A percentile compares a stretch with the other conserved stretches of the same genome.
Evolutionary conservation across 2,329 filamentous ascomycete genomes (phyloP).

Genomic region (Ambrosiella xylebori): DNA sequence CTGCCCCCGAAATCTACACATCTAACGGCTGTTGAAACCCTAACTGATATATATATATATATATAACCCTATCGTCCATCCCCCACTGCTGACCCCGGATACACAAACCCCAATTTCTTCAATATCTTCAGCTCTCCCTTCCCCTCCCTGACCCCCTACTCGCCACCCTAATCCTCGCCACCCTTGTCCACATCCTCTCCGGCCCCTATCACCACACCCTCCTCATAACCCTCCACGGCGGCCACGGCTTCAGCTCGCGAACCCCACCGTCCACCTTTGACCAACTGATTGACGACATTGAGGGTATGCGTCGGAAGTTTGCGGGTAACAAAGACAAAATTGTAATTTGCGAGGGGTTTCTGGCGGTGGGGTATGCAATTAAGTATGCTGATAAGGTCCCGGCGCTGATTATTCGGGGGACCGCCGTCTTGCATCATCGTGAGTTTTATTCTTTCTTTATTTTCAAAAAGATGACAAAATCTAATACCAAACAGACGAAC

Average conservation of each 20-base stretch:
- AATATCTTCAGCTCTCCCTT: constrained; percentile 21
- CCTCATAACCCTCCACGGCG: constrained; percentile 23
- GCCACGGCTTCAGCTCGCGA: constrained; percentile 21
- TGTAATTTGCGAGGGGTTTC: constrained; percentile 23
- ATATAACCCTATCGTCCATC: neutral
- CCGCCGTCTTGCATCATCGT: constrained; percentile 22
- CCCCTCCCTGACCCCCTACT: constrained; percentile 21
- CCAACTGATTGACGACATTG: constrained; percentile 24
- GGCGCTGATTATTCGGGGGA: constrained; percentile 22
- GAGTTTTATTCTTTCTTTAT: neutral
- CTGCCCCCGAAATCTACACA: neutral
- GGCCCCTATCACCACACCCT: constrained; percentile 19
- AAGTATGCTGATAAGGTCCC: constrained; percentile 19
- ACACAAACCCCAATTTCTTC: constrained; percentile 25
- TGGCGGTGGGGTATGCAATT: constrained; percentile 24
- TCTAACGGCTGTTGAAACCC: too few species aligned
- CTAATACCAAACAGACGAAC: constrained; percentile 18
- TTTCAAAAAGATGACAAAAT: neutral
- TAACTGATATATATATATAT: too few species aligned
- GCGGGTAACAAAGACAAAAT: constrained; percentile 15
- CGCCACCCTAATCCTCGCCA: constrained; percentile 24
- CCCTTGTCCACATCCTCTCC: constrained; percentile 19
- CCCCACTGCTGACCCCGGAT: constrained; percentile 6
- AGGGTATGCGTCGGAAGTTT: constrained; percentile 19
- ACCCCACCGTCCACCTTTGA: constrained; percentile 22